phyloP scores from a whole-genome alignment of 371 early-diverging fungal genomes.

The Choanephora cucurbitarum region DNA sequence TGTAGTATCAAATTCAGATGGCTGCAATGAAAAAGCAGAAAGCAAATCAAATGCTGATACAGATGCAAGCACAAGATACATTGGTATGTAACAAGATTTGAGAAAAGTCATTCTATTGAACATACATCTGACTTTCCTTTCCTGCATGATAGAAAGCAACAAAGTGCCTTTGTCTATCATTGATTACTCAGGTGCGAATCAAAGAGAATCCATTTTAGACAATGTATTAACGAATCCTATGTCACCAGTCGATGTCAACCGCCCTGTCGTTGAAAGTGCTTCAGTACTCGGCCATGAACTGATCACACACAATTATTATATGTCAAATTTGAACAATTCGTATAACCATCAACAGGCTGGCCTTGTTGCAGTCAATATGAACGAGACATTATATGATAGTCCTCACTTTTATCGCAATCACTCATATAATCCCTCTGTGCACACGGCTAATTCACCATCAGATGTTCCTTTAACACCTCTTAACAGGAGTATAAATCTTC shows the following conservation, averaged over 20 bases:
- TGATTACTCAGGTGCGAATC: too few relatives aligned
- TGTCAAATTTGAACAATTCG: not conserved
- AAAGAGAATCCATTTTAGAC: not conserved
- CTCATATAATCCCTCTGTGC: too few relatives aligned
- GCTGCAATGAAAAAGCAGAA: constrained; percentile 17
- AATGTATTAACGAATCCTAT: constrained; percentile 27
- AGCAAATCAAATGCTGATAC: constrained; percentile 4
- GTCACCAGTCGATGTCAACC: constrained; percentile 41
- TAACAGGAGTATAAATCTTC: too few relatives aligned
- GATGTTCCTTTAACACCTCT: too few relatives aligned
- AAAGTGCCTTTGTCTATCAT: constrained; percentile 9
- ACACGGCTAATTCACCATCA: too few relatives aligned
- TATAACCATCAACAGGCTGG: too few relatives aligned
- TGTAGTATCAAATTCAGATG: constrained; percentile 1
- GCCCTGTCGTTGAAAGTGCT: constrained; percentile 16
- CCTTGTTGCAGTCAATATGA: too few relatives aligned
- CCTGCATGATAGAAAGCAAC: not conserved
- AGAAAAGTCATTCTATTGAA: too few relatives aligned
- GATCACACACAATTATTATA: not conserved
- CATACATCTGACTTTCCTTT: not conserved
- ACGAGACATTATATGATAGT: too few relatives aligned
- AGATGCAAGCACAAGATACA: not conserved
- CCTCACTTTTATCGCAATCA: too few relatives aligned
- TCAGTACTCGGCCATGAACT: constrained; percentile 2
- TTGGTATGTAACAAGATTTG: constrained; percentile 6